Conservation (phyloP, 768 basidiomycete genomes). For the Clitopilus passeckerianus region DNA sequence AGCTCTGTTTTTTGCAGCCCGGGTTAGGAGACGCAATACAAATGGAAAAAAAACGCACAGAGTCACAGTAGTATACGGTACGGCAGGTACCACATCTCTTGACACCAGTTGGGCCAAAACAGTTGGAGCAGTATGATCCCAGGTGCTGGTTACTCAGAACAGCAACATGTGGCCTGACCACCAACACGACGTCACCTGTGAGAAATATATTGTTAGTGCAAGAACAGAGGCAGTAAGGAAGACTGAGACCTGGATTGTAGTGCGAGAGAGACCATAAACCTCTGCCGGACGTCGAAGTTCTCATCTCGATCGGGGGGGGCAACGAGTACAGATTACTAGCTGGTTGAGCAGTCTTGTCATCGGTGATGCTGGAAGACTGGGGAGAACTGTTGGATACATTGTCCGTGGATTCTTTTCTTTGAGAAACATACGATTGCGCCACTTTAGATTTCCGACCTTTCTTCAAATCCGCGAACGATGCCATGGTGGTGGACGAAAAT, state of each 20-base stretch:
- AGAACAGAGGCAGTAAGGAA: neutral
- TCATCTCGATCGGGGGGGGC: neutral
- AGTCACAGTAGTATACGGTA: conserved; percentile 68
- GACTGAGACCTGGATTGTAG: conserved; percentile 15
- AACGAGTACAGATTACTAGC: neutral
- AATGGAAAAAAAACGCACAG: conserved; percentile 36
- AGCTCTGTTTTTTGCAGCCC: conserved; percentile 37
- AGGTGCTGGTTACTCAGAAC: conserved; percentile 64
- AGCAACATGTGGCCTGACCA: conserved; percentile 52
- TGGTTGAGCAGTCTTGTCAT: neutral
- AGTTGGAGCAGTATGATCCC: conserved; percentile 63
- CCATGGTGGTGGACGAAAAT: neutral
- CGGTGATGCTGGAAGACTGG: neutral
- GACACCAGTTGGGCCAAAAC: conserved; percentile 42
- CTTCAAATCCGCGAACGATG: neutral
- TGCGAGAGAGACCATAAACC: conserved; percentile 36
- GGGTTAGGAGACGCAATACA: neutral
- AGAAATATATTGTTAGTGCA: conserved; percentile 22
- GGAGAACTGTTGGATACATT: neutral
- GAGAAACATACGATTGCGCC: conserved; percentile 15
- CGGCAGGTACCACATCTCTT: conserved; percentile 76
- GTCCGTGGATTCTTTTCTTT: neutral
- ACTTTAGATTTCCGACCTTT: neutral
- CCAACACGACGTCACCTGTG: conserved; percentile 57
- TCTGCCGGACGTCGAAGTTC: conserved; percentile 26